Evolutionary conservation across 257 asterid species (phyloP), one percentile per base, ranked within the genome.

Genomic region (Solanum arcanum): DNA sequence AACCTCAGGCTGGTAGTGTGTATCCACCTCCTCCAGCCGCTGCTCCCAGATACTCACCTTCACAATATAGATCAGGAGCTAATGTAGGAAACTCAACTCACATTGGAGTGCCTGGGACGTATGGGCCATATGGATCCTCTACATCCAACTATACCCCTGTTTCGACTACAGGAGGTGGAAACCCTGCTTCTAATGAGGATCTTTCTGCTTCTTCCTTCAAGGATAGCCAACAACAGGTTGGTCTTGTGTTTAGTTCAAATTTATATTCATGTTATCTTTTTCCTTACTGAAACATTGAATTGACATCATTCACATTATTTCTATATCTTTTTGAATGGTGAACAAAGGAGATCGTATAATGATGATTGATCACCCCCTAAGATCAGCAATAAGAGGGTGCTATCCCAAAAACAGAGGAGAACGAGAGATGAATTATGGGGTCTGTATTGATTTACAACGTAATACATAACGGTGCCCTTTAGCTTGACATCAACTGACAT

Each of bases 161-260:
- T 90, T 89, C 96, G 37, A 86, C 94, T 88, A 59, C 95, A 33
- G 78, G 93, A 83, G 91, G 94, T 84, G 96, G 93, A 72, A 92
- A 96, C 86, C 91, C 97, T 82, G 90, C 93, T 10, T 88, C 98
- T 37, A 96, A 85, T 86, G 99, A 94, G 90, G 99, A 95, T 89
- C 89, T 90, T 80, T 90, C 92, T 85, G 91, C 92, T 69, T 85
- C 94, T 86, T 98, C 92, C 74, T 90, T 88, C 18, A 96, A 94
- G 92, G 99, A 90, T 87, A 94, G 96, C 70, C 98, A 92, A 92
- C 59, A 83, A 87, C 98, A 95, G 98, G 99, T 96, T 86, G 52
- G 92, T 93, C 96, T 74, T 82, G 87, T 86, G 93, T 92, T 91
- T 86, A 94, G 83, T 89, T 96, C 47, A 82, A 93, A 23, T 93